Conservation (phyloP, 345 rosid species). For the Eucalyptus regnans region DNA sequence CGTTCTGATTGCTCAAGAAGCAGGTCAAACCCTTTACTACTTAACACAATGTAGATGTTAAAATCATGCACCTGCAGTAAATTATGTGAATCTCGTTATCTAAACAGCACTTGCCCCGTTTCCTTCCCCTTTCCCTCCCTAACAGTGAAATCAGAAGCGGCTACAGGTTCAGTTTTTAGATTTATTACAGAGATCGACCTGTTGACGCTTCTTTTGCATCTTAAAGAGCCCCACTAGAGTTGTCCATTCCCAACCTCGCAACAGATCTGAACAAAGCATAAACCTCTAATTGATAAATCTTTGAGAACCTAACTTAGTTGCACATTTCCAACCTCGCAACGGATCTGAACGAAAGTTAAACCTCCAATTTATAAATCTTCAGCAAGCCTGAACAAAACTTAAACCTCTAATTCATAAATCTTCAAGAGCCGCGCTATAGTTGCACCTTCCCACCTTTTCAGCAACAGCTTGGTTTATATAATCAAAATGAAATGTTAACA, state of each 20-base stretch:
- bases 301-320: slow-evolving; percentile 1
- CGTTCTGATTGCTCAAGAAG: neutral
- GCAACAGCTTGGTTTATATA: neutral
- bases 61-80: neutral
- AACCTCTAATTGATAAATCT: no score
- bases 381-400: no score
- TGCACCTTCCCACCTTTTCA: no score
- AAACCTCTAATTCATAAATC: no score
- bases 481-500: neutral
- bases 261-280: neutral
- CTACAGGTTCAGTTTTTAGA: neutral
- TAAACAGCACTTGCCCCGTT: neutral
- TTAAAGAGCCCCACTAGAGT: slow-evolving; percentile 38
- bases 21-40: neutral
- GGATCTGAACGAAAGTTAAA: neutral
- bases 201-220: slow-evolving; percentile 42
- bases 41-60: neutral
- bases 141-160: neutral
- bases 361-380: no score
- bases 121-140: neutral
- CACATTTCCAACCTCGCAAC: slow-evolving; percentile 47
- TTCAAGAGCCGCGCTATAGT: no score
- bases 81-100: neutral
- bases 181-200: neutral
- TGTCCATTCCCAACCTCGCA: neutral